Conservation (phyloP, 2,329 filamentous ascomycete genomes). For the Aspergillus fumigatiaffinis region DNA sequence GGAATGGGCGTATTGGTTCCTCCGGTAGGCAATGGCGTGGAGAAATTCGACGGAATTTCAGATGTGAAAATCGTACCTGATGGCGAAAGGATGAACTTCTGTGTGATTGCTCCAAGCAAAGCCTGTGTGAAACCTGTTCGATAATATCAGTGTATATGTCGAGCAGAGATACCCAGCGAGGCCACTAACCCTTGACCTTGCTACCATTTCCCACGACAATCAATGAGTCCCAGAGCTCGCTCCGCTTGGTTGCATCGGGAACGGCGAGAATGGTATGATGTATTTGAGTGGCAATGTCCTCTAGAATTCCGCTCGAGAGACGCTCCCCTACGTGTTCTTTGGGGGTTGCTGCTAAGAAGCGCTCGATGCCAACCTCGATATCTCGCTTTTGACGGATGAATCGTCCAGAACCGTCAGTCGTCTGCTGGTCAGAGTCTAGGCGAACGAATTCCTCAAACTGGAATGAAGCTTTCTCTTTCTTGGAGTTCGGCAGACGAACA, state of each 20-base stretch:
- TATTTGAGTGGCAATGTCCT: conserved; percentile 77
- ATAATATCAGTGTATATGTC: not conserved
- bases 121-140: conserved; percentile 76
- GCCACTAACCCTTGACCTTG: conserved; percentile 52
- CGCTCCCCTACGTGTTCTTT: conserved; percentile 29
- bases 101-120: conserved; percentile 71
- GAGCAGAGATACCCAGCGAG: not conserved
- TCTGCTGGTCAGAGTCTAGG: conserved; percentile 51
- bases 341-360: conserved; percentile 55
- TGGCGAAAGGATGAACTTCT: conserved; percentile 85
- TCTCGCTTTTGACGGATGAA: conserved; percentile 52
- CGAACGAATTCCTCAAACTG: conserved; percentile 58
- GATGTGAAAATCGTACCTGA: conserved; percentile 96
- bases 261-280: conserved; percentile 80
- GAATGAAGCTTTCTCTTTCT: conserved; percentile 57
- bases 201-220: conserved; percentile 89
- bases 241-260: conserved; percentile 77
- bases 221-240: conserved; percentile 85
- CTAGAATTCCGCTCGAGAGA: conserved; percentile 62
- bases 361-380: conserved; percentile 60
- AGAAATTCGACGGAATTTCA: conserved; percentile 89
- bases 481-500: conserved; percentile 55
- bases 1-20: conserved; percentile 75
- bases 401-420: conserved; percentile 46
- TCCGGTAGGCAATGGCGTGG: conserved; percentile 84